Evolutionary conservation across 192 early-diverging fungal species (phyloP).

Genomic region (Backusella parvicylindrica): DNA sequence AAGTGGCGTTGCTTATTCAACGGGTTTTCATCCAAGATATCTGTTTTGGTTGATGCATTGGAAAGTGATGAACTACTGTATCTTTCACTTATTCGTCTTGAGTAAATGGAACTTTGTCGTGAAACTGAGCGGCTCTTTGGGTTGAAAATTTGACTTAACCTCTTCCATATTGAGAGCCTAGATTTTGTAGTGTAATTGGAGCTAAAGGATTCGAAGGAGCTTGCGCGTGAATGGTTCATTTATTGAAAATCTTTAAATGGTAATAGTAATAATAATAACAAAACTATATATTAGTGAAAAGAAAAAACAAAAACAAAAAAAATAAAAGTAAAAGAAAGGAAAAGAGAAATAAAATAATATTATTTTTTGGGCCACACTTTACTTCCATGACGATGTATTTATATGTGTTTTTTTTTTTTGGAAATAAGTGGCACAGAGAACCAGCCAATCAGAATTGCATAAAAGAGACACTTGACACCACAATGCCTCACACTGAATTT

Average conservation of each 20-base stretch:
- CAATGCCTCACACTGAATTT: not conserved
- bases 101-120: not conserved
- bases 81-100: not conserved
- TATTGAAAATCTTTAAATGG: not conserved
- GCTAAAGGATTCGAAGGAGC: not conserved
- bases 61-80: constrained; percentile 3
- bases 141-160: not conserved
- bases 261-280: not conserved
- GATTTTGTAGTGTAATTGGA: not conserved
- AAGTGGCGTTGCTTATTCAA: not conserved
- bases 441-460: not conserved
- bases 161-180: not conserved
- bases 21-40: not conserved
- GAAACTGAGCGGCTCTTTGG: not conserved
- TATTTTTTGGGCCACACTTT: not conserved
- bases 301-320: not conserved
- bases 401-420: not conserved
- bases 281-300: not conserved
- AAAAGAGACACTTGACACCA: not conserved
- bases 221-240: not conserved
- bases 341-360: not conserved
- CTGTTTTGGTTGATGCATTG: not conserved
- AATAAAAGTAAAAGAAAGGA: not conserved
- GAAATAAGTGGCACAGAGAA: not conserved
- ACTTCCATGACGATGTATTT: not conserved